Conservation (phyloP, 1,284 basidiomycete genomes). For the Heterobasidion irregulare region DNA sequence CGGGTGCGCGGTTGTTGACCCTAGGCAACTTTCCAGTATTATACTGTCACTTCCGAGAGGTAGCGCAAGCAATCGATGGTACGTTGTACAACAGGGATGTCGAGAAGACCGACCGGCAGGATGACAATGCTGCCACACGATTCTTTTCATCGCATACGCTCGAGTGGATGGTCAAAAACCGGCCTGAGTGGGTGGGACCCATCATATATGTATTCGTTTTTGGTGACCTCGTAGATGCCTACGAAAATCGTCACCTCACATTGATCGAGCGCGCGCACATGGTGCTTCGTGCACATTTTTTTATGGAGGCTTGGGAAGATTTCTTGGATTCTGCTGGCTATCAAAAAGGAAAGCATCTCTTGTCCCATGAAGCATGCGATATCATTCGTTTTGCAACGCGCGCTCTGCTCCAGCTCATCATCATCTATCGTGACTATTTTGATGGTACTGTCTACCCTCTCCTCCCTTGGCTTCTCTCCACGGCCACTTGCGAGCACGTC, state of each 20-base stretch:
- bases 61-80: background rate
- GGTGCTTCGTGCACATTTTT: conserved; percentile 23
- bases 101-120: conserved; percentile 27
- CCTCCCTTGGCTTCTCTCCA: conserved; percentile 26
- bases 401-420: conserved; percentile 13
- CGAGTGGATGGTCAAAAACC: conserved; percentile 4
- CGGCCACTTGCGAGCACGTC: conserved; percentile 26
- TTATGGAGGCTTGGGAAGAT: conserved; percentile 24
- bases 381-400: conserved; percentile 16
- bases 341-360: conserved; percentile 14
- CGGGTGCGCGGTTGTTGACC: conserved; percentile 18
- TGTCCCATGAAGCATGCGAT: conserved; percentile 24
- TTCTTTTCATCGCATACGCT: conserved; percentile 15
- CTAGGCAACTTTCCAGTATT: conserved; percentile 16
- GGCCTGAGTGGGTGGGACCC: conserved; percentile 8
- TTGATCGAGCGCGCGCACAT: conserved; percentile 22
- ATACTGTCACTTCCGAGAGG: conserved; percentile 12
- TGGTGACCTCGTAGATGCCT: conserved; percentile 18
- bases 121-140: conserved; percentile 30
- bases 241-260: conserved; percentile 13
- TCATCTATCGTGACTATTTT: conserved; percentile 26
- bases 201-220: conserved; percentile 17
- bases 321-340: conserved; percentile 19
- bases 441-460: conserved; percentile 11
- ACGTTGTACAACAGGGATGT: conserved; percentile 27